Percentiles rank a stretch among this genome's conserved stretches.
These are phyloP conservation scores for Phytophthora pini DNA, from an alignment of 352 stramenopile species.

Conservation along the genomic window DNA sequence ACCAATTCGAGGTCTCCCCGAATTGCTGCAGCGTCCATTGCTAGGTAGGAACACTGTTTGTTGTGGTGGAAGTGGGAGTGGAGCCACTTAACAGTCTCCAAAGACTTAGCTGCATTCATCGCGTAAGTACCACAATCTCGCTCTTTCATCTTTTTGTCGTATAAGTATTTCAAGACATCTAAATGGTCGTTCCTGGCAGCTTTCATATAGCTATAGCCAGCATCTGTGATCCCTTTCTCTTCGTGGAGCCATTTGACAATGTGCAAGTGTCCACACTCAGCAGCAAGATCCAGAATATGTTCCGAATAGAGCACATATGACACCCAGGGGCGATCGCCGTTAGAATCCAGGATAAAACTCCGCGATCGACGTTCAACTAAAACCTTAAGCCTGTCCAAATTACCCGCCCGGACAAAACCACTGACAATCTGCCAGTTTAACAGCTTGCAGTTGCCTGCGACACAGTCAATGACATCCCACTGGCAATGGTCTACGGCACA, in stretches of 20 bases:
- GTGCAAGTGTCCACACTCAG: neutral
- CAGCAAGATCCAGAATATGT: neutral
- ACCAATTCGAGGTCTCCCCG: neutral
- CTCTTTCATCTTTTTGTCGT: too few relatives aligned
- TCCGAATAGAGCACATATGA: too few relatives aligned
- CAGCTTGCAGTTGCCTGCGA: too few relatives aligned
- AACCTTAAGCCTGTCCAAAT: neutral
- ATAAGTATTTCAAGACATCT: too few relatives aligned
- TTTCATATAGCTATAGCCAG: neutral
- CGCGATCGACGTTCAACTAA: neutral
- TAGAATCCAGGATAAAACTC: neutral
- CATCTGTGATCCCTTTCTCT: neutral
- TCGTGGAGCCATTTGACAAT: conserved; percentile 9
- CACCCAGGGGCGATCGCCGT: too few relatives aligned
- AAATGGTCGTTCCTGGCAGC: too few relatives aligned
- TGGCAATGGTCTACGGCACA: neutral
- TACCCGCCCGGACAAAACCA: too few relatives aligned
- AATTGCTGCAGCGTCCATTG: neutral
- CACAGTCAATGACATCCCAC: too few relatives aligned
- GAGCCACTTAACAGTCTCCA: neutral
- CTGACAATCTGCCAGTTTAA: too few relatives aligned
- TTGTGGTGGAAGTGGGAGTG: neutral
- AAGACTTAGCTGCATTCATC: too few relatives aligned
- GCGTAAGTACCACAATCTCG: too few relatives aligned
- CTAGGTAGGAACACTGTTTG: neutral